A percentile compares a stretch with the other conserved stretches of the same genome.
These are phyloP conservation scores for Penicillium paxilli DNA, from an alignment of 495 filamentous ascomycete genomes.

Conservation along the genomic window DNA sequence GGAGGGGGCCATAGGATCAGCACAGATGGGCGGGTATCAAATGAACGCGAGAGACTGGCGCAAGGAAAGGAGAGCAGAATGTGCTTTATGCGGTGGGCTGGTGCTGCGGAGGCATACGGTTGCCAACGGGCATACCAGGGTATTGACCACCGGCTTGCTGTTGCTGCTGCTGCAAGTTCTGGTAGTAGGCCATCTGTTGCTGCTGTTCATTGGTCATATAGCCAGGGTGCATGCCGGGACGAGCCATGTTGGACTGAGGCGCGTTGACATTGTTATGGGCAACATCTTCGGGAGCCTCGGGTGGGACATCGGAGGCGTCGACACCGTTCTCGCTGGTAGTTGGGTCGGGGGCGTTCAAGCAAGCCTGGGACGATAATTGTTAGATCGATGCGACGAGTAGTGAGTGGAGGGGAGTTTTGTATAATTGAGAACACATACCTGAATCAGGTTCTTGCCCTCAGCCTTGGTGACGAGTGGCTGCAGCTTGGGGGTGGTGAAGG, in stretches of 20 bases:
- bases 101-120: slow-evolving; percentile 56
- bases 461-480: slow-evolving; percentile 98
- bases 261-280: slow-evolving; percentile 53
- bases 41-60: slow-evolving; percentile 37
- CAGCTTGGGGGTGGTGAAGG: slow-evolving; percentile 98
- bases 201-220: slow-evolving; percentile 60
- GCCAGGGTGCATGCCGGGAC: slow-evolving; percentile 50
- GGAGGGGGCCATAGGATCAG: slow-evolving; percentile 25
- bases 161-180: slow-evolving; percentile 54
- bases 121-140: slow-evolving; percentile 54
- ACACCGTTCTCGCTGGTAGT: slow-evolving; percentile 88
- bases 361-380: slow-evolving; percentile 61
- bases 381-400: slow-evolving; percentile 1
- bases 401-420: background rate
- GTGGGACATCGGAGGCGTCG: slow-evolving; percentile 59
- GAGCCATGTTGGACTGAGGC: slow-evolving; percentile 52
- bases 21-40: slow-evolving; percentile 46
- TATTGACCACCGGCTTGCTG: slow-evolving; percentile 57
- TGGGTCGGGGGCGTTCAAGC: slow-evolving; percentile 96
- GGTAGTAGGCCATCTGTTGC: slow-evolving; percentile 59
- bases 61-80: slow-evolving; percentile 26
- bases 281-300: slow-evolving; percentile 59
- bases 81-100: slow-evolving; percentile 46
- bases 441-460: slow-evolving; percentile 99
- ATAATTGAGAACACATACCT: slow-evolving; percentile 59